Percentiles rank a stretch among this genome's conserved stretches.
phyloP scores from a whole-genome alignment of 129 eudicot genomes.

The Flaveria linearis region DNA sequence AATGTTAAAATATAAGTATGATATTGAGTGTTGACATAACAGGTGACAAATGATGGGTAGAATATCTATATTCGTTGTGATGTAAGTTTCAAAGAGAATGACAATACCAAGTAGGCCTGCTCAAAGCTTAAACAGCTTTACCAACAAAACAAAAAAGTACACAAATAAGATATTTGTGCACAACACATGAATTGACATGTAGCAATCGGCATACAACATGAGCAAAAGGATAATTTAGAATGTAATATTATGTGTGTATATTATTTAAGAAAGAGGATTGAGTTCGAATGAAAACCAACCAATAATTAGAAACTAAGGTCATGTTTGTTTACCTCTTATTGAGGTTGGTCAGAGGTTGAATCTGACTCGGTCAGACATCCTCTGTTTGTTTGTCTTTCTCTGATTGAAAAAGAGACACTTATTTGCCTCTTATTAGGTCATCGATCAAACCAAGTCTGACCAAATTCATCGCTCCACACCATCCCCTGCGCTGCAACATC shows the following conservation, averaged over 20 bases:
- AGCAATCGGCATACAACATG: neutral
- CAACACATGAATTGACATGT: constrained; percentile 2
- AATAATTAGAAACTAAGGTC: neutral
- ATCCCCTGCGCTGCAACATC: no score
- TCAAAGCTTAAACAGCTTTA: neutral
- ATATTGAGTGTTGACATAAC: neutral
- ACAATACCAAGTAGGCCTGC: neutral
- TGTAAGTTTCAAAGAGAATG: constrained; percentile 6
- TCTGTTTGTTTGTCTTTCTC: no score
- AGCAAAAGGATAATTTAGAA: constrained; percentile 18
- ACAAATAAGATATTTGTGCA: constrained; percentile 16
- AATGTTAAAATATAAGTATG: neutral
- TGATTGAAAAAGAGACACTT: no score
- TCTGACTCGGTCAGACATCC: no score
- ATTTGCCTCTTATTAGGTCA: no score
- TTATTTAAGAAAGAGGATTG: neutral
- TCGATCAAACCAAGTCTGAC: no score
- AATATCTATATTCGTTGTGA: neutral
- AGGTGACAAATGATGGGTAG: neutral
- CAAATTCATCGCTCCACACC: no score
- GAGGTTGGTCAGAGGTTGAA: no score
- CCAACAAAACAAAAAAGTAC: constrained; percentile 10
- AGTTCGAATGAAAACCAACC: neutral
- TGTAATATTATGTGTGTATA: neutral
- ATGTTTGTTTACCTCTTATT: no score